A percentile compares a stretch with the other conserved stretches of the same genome.
Conservation (phyloP, 352 stramenopile species). For the Globisporangium echinulatum region DNA sequence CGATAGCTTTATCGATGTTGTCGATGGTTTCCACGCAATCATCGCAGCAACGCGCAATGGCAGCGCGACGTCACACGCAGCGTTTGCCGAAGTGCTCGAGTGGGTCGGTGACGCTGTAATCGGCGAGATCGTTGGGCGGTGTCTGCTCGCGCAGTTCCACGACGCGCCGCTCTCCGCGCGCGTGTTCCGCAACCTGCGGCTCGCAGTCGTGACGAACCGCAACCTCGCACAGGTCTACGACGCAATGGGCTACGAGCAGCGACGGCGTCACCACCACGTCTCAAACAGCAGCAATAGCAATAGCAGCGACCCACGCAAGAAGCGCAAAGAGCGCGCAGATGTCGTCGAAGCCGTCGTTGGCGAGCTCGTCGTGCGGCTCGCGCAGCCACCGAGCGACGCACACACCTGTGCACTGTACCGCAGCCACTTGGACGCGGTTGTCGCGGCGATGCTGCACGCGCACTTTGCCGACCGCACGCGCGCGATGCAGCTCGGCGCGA, state of each 20-base stretch:
- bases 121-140: slow-evolving; percentile 60
- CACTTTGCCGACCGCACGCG: slow-evolving; percentile 47
- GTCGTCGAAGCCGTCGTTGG: slow-evolving; percentile 62
- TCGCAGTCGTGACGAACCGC: slow-evolving; percentile 60
- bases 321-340: slow-evolving; percentile 56
- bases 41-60: background rate
- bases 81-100: slow-evolving; percentile 57
- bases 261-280: slow-evolving; percentile 4
- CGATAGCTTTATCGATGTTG: slow-evolving; percentile 7
- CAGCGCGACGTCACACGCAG: slow-evolving; percentile 6
- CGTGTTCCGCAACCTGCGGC: slow-evolving; percentile 59
- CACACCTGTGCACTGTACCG: slow-evolving; percentile 21
- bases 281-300: no score
- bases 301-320: slow-evolving; percentile 14
- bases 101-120: slow-evolving; percentile 75
- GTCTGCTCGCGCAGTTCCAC: slow-evolving; percentile 61
- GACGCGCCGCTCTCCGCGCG: slow-evolving; percentile 41
- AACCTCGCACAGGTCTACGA: slow-evolving; percentile 67
- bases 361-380: slow-evolving; percentile 50
- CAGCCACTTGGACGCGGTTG: slow-evolving; percentile 41
- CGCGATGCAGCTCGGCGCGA: slow-evolving; percentile 16
- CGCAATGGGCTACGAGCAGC: slow-evolving; percentile 47
- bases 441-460: slow-evolving; percentile 45
- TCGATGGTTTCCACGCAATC: slow-evolving; percentile 31
- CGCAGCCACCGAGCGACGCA: slow-evolving; percentile 21